Evolutionary conservation across 306 rosid genomes (phyloP).

Genomic region (Sindora glabra): DNA sequence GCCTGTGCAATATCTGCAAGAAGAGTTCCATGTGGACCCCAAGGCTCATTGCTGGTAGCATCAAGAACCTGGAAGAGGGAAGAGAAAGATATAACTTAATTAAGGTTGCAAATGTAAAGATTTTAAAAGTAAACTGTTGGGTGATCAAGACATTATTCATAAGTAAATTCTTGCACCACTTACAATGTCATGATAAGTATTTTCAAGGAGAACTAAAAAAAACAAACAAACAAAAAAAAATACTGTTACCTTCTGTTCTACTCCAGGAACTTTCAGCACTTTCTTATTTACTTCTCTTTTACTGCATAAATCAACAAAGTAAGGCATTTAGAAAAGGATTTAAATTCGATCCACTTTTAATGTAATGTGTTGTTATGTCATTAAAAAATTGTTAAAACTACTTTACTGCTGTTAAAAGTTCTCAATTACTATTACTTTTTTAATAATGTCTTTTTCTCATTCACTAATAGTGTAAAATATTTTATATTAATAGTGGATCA

Average conservation of each 20-base stretch:
- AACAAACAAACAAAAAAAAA: constrained; percentile 9
- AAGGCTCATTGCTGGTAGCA: constrained; percentile 97
- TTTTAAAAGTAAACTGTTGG: background rate
- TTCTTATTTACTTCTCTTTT: constrained; percentile 95
- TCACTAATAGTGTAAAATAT: too few relatives aligned
- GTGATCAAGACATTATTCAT: background rate
- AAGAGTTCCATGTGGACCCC: constrained; percentile 99
- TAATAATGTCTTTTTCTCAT: too few relatives aligned
- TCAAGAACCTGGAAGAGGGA: constrained; percentile 68
- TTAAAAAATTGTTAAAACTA: too few relatives aligned
- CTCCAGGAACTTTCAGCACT: constrained; percentile 94
- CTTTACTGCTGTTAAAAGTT: too few relatives aligned
- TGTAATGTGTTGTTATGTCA: too few relatives aligned
- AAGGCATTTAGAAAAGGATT: constrained; percentile 1
- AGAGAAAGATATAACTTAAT: background rate
- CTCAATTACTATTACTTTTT: too few relatives aligned
- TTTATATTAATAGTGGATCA: too few relatives aligned
- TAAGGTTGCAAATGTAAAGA: constrained; percentile 7
- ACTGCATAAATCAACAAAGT: constrained; percentile 38
- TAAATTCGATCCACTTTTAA: too few relatives aligned
- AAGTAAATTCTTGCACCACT: background rate
- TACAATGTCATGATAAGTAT: too few relatives aligned
- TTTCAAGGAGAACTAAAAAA: background rate
- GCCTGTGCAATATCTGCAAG: constrained; percentile 94
- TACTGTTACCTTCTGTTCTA: constrained; percentile 82